A percentile compares a stretch with the other conserved stretches of the same genome.
Evolutionary conservation across 805 yeast genomes (phyloP).

Genomic region (Metschnikowia anglica): DNA sequence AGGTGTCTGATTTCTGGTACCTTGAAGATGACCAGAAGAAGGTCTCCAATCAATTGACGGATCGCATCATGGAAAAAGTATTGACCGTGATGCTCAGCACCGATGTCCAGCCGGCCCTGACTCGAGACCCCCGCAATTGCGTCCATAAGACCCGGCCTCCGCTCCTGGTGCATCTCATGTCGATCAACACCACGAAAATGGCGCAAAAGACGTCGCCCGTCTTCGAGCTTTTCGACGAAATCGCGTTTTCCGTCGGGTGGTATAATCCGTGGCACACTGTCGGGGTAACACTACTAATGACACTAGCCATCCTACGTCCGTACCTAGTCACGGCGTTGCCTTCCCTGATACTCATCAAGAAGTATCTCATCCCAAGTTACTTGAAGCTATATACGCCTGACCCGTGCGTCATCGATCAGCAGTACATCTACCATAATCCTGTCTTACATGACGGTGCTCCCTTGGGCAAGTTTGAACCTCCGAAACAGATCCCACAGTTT

Average conservation of each 20-base stretch:
- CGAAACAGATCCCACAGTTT: constrained; percentile 75
- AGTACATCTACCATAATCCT: constrained; percentile 28
- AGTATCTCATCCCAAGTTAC: constrained; percentile 69
- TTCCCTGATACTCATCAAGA: constrained; percentile 49
- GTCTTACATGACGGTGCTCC: constrained; percentile 47
- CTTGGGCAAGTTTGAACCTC: constrained; percentile 46
- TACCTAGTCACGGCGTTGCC: constrained; percentile 55
- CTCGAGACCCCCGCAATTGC: constrained; percentile 53
- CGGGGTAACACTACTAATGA: constrained; percentile 49
- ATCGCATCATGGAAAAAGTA: constrained; percentile 69
- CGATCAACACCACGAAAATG: constrained; percentile 61
- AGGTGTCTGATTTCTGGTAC: constrained; percentile 28
- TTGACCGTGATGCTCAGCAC: constrained; percentile 65
- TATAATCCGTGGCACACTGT: constrained; percentile 58
- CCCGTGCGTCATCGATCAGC: constrained; percentile 22
- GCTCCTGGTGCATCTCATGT: constrained; percentile 66
- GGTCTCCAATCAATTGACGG: constrained; percentile 46
- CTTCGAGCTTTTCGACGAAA: constrained; percentile 58
- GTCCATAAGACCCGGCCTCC: constrained; percentile 66
- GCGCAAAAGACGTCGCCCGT: constrained; percentile 62
- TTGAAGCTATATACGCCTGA: constrained; percentile 64
- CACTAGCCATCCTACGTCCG: constrained; percentile 63
- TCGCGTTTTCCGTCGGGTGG: constrained; percentile 63
- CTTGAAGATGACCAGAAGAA: constrained; percentile 24
- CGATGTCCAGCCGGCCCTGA: constrained; percentile 35